Evolutionary conservation across 441 rosid genomes (phyloP).

Genomic region (Pelargonium citronellum): DNA sequence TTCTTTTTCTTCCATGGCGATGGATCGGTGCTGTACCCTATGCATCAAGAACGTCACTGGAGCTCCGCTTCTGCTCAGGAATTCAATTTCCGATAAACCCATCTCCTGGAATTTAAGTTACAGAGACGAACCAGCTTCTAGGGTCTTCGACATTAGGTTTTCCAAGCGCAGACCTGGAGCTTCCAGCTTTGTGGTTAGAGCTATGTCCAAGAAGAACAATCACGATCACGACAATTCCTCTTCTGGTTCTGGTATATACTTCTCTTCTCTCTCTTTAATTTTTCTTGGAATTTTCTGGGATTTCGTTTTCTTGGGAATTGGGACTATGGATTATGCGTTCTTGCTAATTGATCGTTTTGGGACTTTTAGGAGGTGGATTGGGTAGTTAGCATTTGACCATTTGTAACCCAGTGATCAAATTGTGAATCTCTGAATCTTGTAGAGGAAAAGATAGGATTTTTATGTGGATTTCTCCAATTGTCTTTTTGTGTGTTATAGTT

Average conservation of each 20-base stretch:
- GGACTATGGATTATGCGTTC: neutral
- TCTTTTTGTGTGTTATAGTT: neutral
- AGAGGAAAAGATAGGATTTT: neutral
- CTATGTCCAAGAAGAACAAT: slow-evolving; percentile 59
- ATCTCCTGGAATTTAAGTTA: slow-evolving; percentile 28
- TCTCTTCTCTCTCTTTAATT: neutral
- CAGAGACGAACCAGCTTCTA: slow-evolving; percentile 18
- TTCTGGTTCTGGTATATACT: slow-evolving; percentile 36
- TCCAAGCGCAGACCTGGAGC: slow-evolving; percentile 23
- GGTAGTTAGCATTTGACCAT: neutral
- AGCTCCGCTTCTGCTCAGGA: slow-evolving; percentile 31
- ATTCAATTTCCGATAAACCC: slow-evolving; percentile 31
- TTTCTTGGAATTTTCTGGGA: slow-evolving; percentile 5
- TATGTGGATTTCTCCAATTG: slow-evolving; percentile 5
- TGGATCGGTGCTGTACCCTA: slow-evolving; percentile 57
- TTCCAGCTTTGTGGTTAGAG: slow-evolving; percentile 36
- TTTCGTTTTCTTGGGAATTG: neutral
- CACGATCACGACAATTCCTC: slow-evolving; percentile 42
- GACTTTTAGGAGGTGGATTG: neutral
- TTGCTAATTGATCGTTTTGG: slow-evolving; percentile 8
- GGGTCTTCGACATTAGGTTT: slow-evolving; percentile 40
- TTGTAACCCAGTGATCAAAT: neutral
- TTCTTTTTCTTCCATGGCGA: slow-evolving; percentile 17
- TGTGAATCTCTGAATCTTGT: neutral
- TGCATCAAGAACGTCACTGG: slow-evolving; percentile 43